Evolutionary conservation across 805 yeast species (phyloP), one percentile per base, ranked within the genome.

Genomic region (Kuraishia cidri): DNA sequence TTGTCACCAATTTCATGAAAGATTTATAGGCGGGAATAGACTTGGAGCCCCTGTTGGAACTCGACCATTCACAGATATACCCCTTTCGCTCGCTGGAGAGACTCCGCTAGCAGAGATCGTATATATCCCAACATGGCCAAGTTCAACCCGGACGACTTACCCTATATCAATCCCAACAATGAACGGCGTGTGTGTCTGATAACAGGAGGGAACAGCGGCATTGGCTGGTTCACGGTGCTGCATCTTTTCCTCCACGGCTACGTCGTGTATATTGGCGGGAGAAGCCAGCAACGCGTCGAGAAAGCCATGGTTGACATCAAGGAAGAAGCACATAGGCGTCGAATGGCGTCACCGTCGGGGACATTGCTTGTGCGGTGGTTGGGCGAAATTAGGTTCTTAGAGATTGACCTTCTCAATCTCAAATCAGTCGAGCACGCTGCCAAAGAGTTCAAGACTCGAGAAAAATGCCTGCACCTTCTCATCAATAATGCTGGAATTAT

Each of bases 141-240:
- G 7, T 20, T 20, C 23, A 10, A 20, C 41, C 76, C 80, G 5
- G 66, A 66, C 30, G 39, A 56, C 2, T 54, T 78, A 19, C 88
- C 92, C 0, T 82, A 76, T 52, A 55, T 62, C 42, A 61, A 81
- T 42, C 87, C 87, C 1, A 39, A 43, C 1, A 39, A 40, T 3
- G 72, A 69, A 18, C 63, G 83, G 28, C 66, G 75, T 36, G 76
- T 81, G 4, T 87, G 84, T 2, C 58, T 85, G 5, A 74, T 85
- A 20, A 79, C 92, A 0, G 94, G 94, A 2, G 94, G 92, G 5
- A 81, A 78, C 44, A 69, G 80, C 35, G 95, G 94, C 0, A 71
- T 82, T 13, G 95, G 95, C 8, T 84, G 71, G 63, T 80, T 65
- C 49, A 77, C 88, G 0, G 84, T 75, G 6, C 60, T 83, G 16